Conservation (phyloP, 1,139 yeast species). For the Candida sojae region DNA sequence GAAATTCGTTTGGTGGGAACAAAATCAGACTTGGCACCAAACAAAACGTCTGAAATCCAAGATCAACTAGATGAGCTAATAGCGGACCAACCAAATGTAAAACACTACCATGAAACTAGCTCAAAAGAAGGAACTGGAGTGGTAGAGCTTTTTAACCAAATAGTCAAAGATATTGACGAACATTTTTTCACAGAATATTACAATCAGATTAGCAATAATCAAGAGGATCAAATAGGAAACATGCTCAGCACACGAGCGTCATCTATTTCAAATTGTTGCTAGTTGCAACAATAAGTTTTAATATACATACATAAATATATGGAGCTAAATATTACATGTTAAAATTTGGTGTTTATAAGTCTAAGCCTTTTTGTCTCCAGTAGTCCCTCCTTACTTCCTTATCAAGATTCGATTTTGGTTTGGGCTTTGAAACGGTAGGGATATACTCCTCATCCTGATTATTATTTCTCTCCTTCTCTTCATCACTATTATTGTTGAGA, state of each 20-base stretch:
- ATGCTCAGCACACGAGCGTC: slow-evolving; percentile 13
- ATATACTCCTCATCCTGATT: slow-evolving; percentile 14
- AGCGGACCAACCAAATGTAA: slow-evolving; percentile 6
- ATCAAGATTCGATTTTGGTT: slow-evolving; percentile 25
- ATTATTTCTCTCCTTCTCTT: slow-evolving; percentile 11
- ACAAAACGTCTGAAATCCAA: slow-evolving; percentile 2
- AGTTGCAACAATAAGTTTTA: neutral
- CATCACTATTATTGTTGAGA: slow-evolving; percentile 22
- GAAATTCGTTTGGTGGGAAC: slow-evolving; percentile 38
- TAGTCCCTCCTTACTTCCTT: slow-evolving; percentile 41
- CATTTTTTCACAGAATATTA: slow-evolving; percentile 22
- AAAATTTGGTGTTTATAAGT: slow-evolving; percentile 16
- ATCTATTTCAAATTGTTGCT: slow-evolving; percentile 13
- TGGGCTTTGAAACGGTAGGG: slow-evolving; percentile 13
- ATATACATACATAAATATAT: neutral
- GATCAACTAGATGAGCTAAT: slow-evolving; percentile 14
- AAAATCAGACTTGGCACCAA: slow-evolving; percentile 24
- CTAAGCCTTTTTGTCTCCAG: slow-evolving; percentile 49
- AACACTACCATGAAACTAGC: slow-evolving; percentile 37
- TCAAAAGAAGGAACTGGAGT: slow-evolving; percentile 51
- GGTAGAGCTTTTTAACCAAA: slow-evolving; percentile 38
- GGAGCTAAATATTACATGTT: neutral
- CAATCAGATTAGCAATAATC: slow-evolving; percentile 7
- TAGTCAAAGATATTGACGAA: slow-evolving; percentile 47
- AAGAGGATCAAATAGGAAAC: slow-evolving; percentile 14